Evolutionary conservation across 768 basidiomycete species (phyloP).

Genomic region (Pholiota microspora): DNA sequence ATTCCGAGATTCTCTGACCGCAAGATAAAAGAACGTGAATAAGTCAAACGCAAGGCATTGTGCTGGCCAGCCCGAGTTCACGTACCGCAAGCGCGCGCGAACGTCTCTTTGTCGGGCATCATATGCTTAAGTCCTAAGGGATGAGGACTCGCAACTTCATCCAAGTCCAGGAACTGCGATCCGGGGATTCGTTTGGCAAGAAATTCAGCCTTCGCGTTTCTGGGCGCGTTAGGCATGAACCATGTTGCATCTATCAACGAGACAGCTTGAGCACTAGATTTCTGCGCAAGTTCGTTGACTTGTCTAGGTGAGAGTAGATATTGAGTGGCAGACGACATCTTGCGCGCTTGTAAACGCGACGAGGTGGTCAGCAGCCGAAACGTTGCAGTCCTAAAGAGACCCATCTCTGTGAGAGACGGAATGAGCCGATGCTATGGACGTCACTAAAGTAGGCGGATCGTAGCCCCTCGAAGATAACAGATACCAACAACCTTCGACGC

Average conservation of each 20-base stretch:
- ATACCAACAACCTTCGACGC: slow-evolving; percentile 22
- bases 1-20: slow-evolving; percentile 67
- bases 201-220: slow-evolving; percentile 72
- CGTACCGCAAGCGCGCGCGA: slow-evolving; percentile 81
- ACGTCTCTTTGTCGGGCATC: slow-evolving; percentile 75
- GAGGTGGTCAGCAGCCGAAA: slow-evolving; percentile 3
- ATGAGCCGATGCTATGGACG: not conserved
- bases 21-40: not conserved
- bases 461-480: slow-evolving; percentile 18
- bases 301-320: slow-evolving; percentile 52
- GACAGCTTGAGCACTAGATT: slow-evolving; percentile 33
- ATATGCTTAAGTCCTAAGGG: slow-evolving; percentile 89
- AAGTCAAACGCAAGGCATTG: no score
- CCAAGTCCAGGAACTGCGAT: slow-evolving; percentile 77
- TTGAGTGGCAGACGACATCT: slow-evolving; percentile 43
- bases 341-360: slow-evolving; percentile 17
- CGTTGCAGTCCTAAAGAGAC: slow-evolving; percentile 9
- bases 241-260: slow-evolving; percentile 76
- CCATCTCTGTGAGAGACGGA: slow-evolving; percentile 6
- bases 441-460: no score
- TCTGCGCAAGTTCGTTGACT: slow-evolving; percentile 33
- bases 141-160: slow-evolving; percentile 72
- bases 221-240: slow-evolving; percentile 90
- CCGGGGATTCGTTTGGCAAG: slow-evolving; percentile 62
- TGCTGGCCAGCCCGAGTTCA: slow-evolving; percentile 10